Evolutionary conservation across 306 rosid genomes (phyloP).

Genomic region (Glycine tomentella): DNA sequence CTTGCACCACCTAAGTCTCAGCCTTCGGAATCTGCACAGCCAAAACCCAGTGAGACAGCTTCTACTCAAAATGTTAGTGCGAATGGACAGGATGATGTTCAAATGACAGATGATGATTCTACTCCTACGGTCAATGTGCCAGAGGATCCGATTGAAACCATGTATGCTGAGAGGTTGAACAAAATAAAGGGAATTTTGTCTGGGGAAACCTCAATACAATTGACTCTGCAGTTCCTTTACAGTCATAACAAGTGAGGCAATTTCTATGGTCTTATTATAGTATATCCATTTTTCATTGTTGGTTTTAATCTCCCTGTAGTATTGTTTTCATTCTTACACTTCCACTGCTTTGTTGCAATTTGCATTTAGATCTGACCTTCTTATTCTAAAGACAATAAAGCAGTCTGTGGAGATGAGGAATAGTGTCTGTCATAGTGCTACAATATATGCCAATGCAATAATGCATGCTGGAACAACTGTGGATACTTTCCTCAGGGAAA

Average conservation of each 20-base stretch:
- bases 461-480: slow-evolving; percentile 99
- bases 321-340: slow-evolving; percentile 40
- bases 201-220: slow-evolving; percentile 90
- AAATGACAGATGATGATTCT: slow-evolving; percentile 74
- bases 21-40: slow-evolving; percentile 60
- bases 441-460: slow-evolving; percentile 92
- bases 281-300: slow-evolving; percentile 40
- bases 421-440: slow-evolving; percentile 97
- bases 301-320: slow-evolving; percentile 19
- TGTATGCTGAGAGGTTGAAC: slow-evolving; percentile 77
- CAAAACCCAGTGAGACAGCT: slow-evolving; percentile 59
- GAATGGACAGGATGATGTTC: slow-evolving; percentile 73
- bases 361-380: slow-evolving; percentile 87
- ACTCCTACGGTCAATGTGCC: slow-evolving; percentile 53
- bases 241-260: slow-evolving; percentile 93
- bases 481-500: slow-evolving; percentile 95
- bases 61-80: slow-evolving; percentile 65
- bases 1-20: slow-evolving; percentile 73
- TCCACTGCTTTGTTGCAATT: slow-evolving; percentile 31
- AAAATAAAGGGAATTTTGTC: slow-evolving; percentile 93
- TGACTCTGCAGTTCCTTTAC: slow-evolving; percentile 92
- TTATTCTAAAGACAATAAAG: slow-evolving; percentile 92
- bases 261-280: too few relatives aligned
- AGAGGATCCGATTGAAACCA: slow-evolving; percentile 80
- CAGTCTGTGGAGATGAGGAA: slow-evolving; percentile 99